Evolutionary conservation across 768 basidiomycete species (phyloP).

Genomic region (Mycena metata): DNA sequence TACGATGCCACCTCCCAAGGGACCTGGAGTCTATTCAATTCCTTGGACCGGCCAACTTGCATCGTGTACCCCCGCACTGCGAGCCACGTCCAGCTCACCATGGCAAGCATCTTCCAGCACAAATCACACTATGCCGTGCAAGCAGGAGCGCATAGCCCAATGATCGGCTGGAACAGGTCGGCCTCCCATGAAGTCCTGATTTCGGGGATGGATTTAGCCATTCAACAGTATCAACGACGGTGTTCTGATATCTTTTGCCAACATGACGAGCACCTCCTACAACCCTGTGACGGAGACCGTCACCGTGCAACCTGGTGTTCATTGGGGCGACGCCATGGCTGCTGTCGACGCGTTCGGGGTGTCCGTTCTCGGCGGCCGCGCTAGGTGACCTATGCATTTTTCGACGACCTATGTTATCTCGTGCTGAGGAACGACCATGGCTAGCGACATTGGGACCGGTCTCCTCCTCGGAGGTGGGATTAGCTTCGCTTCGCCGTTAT

Average conservation of each 20-base stretch:
- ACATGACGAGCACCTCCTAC: constrained; percentile 50
- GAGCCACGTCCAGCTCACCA: constrained; percentile 52
- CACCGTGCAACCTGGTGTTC: constrained; percentile 55
- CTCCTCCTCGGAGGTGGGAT: constrained; percentile 59
- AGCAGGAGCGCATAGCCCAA: constrained; percentile 57
- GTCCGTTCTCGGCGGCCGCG: constrained; percentile 52
- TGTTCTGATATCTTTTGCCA: constrained; percentile 53
- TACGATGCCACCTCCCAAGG: constrained; percentile 29
- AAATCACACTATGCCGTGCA: constrained; percentile 57
- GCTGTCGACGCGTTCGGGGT: constrained; percentile 53
- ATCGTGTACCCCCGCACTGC: constrained; percentile 51
- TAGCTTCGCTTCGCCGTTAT: constrained; percentile 52
- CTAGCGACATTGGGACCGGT: constrained; percentile 57
- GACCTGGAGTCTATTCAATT: constrained; percentile 55
- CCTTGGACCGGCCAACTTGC: constrained; percentile 50
- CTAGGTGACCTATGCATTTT: neutral
- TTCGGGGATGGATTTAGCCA: too few species aligned
- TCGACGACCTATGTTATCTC: neutral
- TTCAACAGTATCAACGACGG: constrained; percentile 51
- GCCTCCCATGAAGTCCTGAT: constrained; percentile 13
- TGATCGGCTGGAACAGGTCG: constrained; percentile 60
- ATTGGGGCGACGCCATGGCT: constrained; percentile 55
- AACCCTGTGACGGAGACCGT: constrained; percentile 51
- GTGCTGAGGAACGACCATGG: neutral
- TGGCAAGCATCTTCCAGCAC: constrained; percentile 52